Conservation (phyloP, 2,329 filamentous ascomycete genomes). For the Aaosphaeria arxii region DNA sequence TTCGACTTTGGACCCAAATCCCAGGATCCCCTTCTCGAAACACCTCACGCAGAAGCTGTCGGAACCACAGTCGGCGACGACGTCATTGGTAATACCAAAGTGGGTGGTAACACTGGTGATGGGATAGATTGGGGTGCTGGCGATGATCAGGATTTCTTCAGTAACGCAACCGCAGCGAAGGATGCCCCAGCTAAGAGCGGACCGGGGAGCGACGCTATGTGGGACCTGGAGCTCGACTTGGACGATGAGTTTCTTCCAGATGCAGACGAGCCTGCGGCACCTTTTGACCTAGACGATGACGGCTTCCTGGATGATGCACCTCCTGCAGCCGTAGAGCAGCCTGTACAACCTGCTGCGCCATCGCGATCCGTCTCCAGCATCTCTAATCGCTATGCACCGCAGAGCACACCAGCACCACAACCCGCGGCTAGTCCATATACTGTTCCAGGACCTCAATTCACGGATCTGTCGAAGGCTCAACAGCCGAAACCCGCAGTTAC, state of each 20-base stretch:
- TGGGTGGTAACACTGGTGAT: conserved; percentile 27
- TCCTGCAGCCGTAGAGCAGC: conserved; percentile 34
- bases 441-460: conserved; percentile 50
- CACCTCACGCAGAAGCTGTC: conserved; percentile 22
- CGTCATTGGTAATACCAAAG: conserved; percentile 25
- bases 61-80: conserved; percentile 31
- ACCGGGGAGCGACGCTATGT: conserved; percentile 73
- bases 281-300: conserved; percentile 77
- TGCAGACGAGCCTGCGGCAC: conserved; percentile 43
- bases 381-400: conserved; percentile 36
- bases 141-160: conserved; percentile 34
- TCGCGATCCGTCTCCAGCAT: conserved; percentile 9
- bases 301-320: conserved; percentile 75
- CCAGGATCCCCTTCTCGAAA: conserved; percentile 19
- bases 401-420: conserved; percentile 21
- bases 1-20: conserved; percentile 27
- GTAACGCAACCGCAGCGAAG: conserved; percentile 11
- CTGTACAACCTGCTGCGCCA: conserved; percentile 10
- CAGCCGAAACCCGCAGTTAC: conserved; percentile 12
- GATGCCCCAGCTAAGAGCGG: conserved; percentile 11
- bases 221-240: conserved; percentile 74
- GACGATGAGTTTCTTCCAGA: conserved; percentile 70
- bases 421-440: conserved; percentile 46
- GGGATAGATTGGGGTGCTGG: conserved; percentile 34
- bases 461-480: conserved; percentile 43